phyloP scores from a whole-genome alignment of 768 basidiomycete genomes.

The Tricholoma saponaceum region DNA sequence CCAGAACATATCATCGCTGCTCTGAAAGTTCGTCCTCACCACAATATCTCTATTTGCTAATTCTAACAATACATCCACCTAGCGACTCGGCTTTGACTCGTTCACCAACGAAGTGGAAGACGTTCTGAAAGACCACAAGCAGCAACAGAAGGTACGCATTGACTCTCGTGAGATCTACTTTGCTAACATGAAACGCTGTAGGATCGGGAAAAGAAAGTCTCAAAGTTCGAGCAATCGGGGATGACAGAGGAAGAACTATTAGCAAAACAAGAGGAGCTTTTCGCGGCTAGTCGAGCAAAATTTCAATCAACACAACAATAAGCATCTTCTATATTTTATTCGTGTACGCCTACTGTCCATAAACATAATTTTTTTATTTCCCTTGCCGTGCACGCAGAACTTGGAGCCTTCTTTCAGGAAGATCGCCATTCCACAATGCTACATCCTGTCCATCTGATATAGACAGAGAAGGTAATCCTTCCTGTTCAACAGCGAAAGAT shows the following conservation, averaged over 20 bases:
- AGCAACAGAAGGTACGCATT: constrained; percentile 78
- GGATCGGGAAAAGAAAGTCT: constrained; percentile 91
- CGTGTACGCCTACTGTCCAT: constrained; percentile 25
- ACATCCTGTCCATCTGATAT: constrained; percentile 17
- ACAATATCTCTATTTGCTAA: constrained; percentile 4
- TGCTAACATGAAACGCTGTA: constrained; percentile 23
- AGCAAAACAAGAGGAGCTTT: constrained; percentile 84
- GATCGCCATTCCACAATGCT: constrained; percentile 70
- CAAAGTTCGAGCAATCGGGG: constrained; percentile 84
- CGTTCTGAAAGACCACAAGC: constrained; percentile 94
- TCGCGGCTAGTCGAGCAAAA: constrained; percentile 86
- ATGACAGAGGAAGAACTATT: constrained; percentile 88
- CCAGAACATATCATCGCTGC: constrained; percentile 96
- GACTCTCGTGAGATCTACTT: background rate
- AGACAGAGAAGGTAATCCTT: constrained; percentile 60
- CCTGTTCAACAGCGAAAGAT: constrained; percentile 80
- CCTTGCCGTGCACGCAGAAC: constrained; percentile 41
- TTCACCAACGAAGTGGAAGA: constrained; percentile 90
- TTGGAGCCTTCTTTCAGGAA: constrained; percentile 53
- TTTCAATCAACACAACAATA: constrained; percentile 62
- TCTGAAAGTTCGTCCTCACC: constrained; percentile 58
- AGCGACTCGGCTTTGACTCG: constrained; percentile 91
- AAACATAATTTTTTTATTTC: constrained; percentile 30
- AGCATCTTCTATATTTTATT: constrained; percentile 18
- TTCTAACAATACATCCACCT: constrained; percentile 3